These are phyloP conservation scores for Orbilia oligospora DNA, from an alignment of 2,329 filamentous ascomycete species.

Conservation along the genomic window DNA sequence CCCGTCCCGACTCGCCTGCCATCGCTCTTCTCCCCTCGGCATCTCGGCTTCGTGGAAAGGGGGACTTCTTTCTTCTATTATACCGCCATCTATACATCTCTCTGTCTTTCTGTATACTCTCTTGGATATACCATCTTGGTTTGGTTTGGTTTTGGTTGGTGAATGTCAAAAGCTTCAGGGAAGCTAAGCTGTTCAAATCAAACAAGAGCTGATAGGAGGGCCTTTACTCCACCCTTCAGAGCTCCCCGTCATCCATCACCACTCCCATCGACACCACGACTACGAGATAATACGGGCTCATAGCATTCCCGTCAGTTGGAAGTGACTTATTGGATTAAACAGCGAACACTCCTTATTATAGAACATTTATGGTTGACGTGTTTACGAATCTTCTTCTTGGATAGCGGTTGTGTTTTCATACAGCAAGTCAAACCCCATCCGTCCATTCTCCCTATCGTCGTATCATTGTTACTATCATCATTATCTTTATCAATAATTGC, in stretches of 20 bases:
- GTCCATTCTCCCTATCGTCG: background rate
- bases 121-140: background rate
- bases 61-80: constrained; percentile 15
- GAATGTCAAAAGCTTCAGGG: constrained; percentile 25
- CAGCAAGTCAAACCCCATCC: constrained; percentile 3
- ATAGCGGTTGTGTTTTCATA: constrained; percentile 33
- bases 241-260: constrained; percentile 21
- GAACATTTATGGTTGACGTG: constrained; percentile 55
- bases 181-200: constrained; percentile 31
- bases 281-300: constrained; percentile 23
- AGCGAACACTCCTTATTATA: constrained; percentile 46
- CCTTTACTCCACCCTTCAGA: constrained; percentile 20
- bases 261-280: constrained; percentile 12
- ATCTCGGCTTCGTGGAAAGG: constrained; percentile 37
- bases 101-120: constrained; percentile 10
- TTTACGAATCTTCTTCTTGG: constrained; percentile 58
- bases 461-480: background rate
- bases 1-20: constrained; percentile 44
- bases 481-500: too few species aligned
- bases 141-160: constrained; percentile 6
- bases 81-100: constrained; percentile 16
- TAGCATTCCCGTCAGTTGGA: constrained; percentile 30
- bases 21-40: constrained; percentile 42
- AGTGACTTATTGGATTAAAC: constrained; percentile 18
- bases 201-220: constrained; percentile 28